Evolutionary conservation across 768 basidiomycete genomes (phyloP), one percentile per base, ranked within the genome.

Genomic region (Brasilioporus rufonigricans): DNA sequence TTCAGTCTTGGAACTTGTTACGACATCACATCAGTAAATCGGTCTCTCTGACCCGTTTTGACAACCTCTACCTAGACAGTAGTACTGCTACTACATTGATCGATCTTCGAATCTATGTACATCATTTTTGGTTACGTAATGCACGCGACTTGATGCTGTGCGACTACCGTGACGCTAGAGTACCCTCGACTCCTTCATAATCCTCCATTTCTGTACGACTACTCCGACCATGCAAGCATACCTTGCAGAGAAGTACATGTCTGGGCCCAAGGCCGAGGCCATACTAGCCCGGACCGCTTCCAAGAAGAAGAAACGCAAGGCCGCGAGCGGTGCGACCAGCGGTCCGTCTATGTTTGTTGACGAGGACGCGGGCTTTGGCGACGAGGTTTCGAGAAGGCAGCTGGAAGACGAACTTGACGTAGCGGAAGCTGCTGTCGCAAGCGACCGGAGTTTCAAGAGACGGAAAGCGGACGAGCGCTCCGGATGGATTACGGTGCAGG

Each of bases 201-300:
- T n/a, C n/a, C n/a, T n/a, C n/a, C n/a, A n/a, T 29, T 9, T 29
- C 9, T 9, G 27, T 29, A 29, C 27, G 27, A 29, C 27, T 9
- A 29, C 21, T 2, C 26, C 40, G 48, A 64, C 60, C 38, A 80
- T 95, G 76, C 87, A 93, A 69, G 78, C 90, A 23, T 95, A 95
- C 69, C 80, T 95, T 18, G 92, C 92, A 0, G 81, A 87, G 60
- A 92, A 91, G 58, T 98, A 98, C 76, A 96, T 98, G 94, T 86
- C 93, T 6, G 96, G 96, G 1, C 85, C 92, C 0, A 98, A 98
- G 65, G 93, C 95, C 2, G 96, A 98, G 61, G 94, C 93, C 7
- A 98, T 98, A 58, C 78, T 98, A 9, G 77, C 93, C 4, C 83
- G 83, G 43, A 70, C 80, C 0, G 76, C 73, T 2, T 73, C 75